Evolutionary conservation across 2,329 filamentous ascomycete genomes (phyloP).

Genomic region (Penicillium sumatraense): DNA sequence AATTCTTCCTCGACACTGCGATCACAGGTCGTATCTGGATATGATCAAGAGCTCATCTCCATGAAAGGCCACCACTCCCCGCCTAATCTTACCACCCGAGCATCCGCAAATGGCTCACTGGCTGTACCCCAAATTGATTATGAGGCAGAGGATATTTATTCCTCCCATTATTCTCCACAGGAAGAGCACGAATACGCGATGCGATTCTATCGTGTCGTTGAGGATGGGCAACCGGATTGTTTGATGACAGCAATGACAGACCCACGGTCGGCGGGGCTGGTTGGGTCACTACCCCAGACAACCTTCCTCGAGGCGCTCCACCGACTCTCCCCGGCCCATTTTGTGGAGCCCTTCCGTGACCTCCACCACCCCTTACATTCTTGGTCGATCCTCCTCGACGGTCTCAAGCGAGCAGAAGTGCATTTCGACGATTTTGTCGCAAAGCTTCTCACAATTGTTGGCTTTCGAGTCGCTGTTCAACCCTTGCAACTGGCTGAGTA

Average conservation of each 20-base stretch:
- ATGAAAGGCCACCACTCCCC: neutral
- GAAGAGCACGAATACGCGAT: slow-evolving; percentile 16
- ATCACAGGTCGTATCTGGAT: neutral
- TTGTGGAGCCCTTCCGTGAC: slow-evolving; percentile 52
- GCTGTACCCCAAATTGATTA: neutral
- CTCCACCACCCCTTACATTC: slow-evolving; percentile 58
- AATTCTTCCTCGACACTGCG: neutral
- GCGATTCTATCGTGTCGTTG: slow-evolving; percentile 33
- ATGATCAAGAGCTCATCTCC: neutral
- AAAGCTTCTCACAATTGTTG: slow-evolving; percentile 44
- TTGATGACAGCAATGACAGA: slow-evolving; percentile 43
- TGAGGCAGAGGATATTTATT: neutral
- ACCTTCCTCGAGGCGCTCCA: slow-evolving; percentile 68
- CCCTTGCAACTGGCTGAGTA: slow-evolving; percentile 54
- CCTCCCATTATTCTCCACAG: slow-evolving; percentile 14
- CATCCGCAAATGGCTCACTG: neutral
- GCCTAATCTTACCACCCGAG: neutral
- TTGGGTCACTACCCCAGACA: slow-evolving; percentile 54
- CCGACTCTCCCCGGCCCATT: slow-evolving; percentile 62
- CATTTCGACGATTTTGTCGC: slow-evolving; percentile 46
- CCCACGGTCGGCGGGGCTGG: slow-evolving; percentile 32
- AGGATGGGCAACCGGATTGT: slow-evolving; percentile 45
- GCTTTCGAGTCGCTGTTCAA: slow-evolving; percentile 40
- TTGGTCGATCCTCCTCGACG: slow-evolving; percentile 49
- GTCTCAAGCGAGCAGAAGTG: slow-evolving; percentile 41